phyloP scores from a whole-genome alignment of 2,329 filamentous ascomycete genomes.

The Thelonectria olida region DNA sequence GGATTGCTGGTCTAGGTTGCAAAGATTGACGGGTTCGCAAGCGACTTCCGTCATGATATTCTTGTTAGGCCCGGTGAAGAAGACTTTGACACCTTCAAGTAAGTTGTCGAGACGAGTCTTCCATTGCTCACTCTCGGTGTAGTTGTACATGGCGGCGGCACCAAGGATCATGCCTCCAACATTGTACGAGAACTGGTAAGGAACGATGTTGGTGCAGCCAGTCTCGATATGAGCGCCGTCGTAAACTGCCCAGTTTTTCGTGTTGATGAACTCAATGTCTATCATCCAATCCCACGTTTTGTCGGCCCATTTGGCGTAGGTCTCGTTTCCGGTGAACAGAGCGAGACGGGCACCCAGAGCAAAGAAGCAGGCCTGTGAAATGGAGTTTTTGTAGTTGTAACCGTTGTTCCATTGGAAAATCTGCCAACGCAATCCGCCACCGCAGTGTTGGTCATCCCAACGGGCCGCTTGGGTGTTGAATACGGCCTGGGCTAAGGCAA shows the following conservation, averaged over 20 bases:
- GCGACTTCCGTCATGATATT: constrained; percentile 72
- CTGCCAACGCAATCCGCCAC: constrained; percentile 85
- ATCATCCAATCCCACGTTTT: constrained; percentile 77
- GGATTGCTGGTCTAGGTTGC: constrained; percentile 69
- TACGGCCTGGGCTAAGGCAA: constrained; percentile 78
- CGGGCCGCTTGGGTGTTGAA: constrained; percentile 81
- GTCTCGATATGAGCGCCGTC: constrained; percentile 67
- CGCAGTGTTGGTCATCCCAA: constrained; percentile 76
- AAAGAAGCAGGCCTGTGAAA: constrained; percentile 71
- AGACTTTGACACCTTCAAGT: constrained; percentile 61
- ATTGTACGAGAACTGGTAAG: constrained; percentile 77
- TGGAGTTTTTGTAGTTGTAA: constrained; percentile 79
- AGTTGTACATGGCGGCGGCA: constrained; percentile 74
- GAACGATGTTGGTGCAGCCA: constrained; percentile 67
- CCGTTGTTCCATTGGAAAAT: constrained; percentile 85
- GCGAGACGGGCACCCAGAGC: constrained; percentile 74
- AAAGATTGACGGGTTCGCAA: constrained; percentile 69
- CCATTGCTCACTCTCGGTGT: constrained; percentile 64
- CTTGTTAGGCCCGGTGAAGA: constrained; percentile 61
- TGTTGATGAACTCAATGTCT: constrained; percentile 64
- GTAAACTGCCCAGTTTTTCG: constrained; percentile 65
- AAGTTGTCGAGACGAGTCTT: constrained; percentile 65
- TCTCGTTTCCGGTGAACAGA: constrained; percentile 78
- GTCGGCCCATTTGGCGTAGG: constrained; percentile 82
- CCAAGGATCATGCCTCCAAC: constrained; percentile 73